Conservation (phyloP, 2,329 filamentous ascomycete species). For the Karstenula rhodostoma region DNA sequence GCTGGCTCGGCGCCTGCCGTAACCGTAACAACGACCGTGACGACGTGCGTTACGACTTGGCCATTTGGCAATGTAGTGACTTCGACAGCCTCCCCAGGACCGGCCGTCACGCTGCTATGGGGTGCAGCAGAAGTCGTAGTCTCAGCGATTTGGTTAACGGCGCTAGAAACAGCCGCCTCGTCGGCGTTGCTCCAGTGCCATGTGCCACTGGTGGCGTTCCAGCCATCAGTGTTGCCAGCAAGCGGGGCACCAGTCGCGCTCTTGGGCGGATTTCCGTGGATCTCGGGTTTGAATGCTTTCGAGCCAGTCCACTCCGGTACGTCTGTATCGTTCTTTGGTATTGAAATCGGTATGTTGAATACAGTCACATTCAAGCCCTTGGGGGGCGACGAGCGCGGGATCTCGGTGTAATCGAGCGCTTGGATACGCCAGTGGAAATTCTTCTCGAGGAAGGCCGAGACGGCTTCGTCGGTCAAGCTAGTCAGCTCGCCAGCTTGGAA, state of each 20-base stretch:
- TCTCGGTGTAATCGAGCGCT: constrained; percentile 38
- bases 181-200: constrained; percentile 16
- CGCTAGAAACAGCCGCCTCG: background rate
- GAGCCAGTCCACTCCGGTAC: constrained; percentile 36
- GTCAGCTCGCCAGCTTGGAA: constrained; percentile 35
- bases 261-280: constrained; percentile 35
- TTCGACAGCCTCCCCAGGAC: constrained; percentile 9
- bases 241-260: constrained; percentile 5
- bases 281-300: constrained; percentile 34
- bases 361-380: constrained; percentile 42
- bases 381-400: constrained; percentile 36
- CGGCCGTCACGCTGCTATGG: constrained; percentile 7
- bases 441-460: constrained; percentile 36
- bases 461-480: constrained; percentile 29
- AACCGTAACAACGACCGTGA: constrained; percentile 15
- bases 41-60: constrained; percentile 10
- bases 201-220: constrained; percentile 15
- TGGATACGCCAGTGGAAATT: constrained; percentile 46
- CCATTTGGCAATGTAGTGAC: constrained; percentile 14
- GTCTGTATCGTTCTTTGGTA: constrained; percentile 34
- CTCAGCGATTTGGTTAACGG: constrained; percentile 7
- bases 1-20: constrained; percentile 6
- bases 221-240: constrained; percentile 13
- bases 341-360: constrained; percentile 32
- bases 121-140: background rate